Percentiles rank a stretch among this genome's conserved stretches.
Conservation (phyloP, 164 flowering plant species). For the Aristolochia californica region DNA sequence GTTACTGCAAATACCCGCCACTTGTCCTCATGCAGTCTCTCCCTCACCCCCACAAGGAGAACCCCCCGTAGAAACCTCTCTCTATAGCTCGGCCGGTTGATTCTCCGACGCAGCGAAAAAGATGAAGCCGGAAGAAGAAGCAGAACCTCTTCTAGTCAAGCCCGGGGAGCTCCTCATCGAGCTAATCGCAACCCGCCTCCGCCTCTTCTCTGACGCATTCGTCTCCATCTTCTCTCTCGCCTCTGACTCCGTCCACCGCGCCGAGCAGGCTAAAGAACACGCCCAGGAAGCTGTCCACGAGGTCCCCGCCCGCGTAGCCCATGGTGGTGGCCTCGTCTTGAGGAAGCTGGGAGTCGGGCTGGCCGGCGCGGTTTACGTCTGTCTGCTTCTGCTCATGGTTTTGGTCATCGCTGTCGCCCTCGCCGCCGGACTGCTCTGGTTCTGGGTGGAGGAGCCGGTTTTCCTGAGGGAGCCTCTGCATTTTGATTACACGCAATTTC, state of each 20-base stretch:
- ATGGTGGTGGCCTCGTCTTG: conserved; percentile 16
- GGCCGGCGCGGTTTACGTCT: conserved; percentile 35
- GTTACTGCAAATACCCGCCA: neutral
- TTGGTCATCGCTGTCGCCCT: conserved; percentile 30
- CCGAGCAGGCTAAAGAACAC: conserved; percentile 14
- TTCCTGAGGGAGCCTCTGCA: conserved; percentile 27
- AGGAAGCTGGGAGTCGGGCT: conserved; percentile 36
- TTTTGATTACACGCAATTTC: conserved; percentile 53
- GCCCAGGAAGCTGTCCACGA: conserved; percentile 11
- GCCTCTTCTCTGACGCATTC: conserved; percentile 27
- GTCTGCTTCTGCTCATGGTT: conserved; percentile 27
- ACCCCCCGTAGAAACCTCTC: too few relatives aligned
- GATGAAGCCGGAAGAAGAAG: neutral
- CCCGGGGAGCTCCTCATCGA: conserved; percentile 22
- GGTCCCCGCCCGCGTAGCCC: conserved; percentile 20
- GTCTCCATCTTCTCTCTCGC: conserved; percentile 14
- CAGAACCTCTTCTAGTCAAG: conserved; percentile 11
- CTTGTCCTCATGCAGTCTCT: neutral
- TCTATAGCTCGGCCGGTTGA: too few relatives aligned
- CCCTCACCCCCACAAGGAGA: too few relatives aligned
- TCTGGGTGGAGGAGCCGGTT: conserved; percentile 65
- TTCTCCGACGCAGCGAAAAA: too few relatives aligned
- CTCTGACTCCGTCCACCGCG: conserved; percentile 23
- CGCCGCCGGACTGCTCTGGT: conserved; percentile 45
- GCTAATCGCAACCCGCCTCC: conserved; percentile 22